Evolutionary conservation across 768 basidiomycete species (phyloP), one percentile per base, ranked within the genome.

Genomic region (Tricholoma sp.): DNA sequence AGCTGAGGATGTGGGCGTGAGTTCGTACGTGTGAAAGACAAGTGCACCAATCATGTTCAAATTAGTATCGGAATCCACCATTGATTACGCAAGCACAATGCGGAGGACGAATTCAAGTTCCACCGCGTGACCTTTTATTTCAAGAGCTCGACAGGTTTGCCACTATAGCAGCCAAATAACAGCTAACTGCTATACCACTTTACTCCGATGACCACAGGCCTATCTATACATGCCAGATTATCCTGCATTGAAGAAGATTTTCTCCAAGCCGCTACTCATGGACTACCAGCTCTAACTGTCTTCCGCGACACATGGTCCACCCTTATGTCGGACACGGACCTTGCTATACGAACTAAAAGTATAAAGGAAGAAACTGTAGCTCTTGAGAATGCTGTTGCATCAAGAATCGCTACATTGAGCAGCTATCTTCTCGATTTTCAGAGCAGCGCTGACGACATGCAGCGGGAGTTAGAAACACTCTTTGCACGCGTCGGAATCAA

Each of bases 391-490:
- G 36, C 13, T 3, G 33, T 59, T 41, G 59, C 68, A 1, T 55
- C 60, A 0, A 48, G 56, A n/a, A 48, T 70, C n/a, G 6, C 36
- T 5, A 61, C 61, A 9, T 12, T 63, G 2, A 52, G 61, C 2
- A 53, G 56, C 1, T 20, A 33, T 4, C 41, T 67, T 9, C 36
- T 65, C 6, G 54, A 63, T 1, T n/a, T 60, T 4, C 29, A 57
- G 15, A 44, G 13, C 0, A 34, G 52, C 0, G 47, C 57, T 1
- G 59, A 59, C 2, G 29, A 29, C 4, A 45, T 65, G 32, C 11
- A 55, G 1, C 20, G 34, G 9, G 56, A 66, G 12, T n/a, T 67
- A 11, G 61, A 64, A 12, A 36, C 28, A 2, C 3, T 60, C 3
- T 62, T 67, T 48, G 57, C 52, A 4, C 42, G 55, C 15, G 11